Conservation (phyloP, 495 filamentous ascomycete species). For the Lasiosphaeria ovina region DNA sequence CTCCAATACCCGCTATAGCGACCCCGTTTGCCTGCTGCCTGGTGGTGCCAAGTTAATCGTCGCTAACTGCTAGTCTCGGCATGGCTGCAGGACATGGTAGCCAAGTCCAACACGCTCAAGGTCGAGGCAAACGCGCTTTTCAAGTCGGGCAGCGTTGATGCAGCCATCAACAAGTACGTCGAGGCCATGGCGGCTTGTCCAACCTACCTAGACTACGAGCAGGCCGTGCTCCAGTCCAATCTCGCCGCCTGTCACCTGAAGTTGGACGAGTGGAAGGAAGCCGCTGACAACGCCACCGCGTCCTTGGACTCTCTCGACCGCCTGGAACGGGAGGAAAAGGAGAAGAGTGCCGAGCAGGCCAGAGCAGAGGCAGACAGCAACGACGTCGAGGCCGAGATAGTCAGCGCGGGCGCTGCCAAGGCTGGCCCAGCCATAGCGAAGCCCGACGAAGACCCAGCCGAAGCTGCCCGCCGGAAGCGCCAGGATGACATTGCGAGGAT, state of each 20-base stretch:
- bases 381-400: conserved; percentile 57
- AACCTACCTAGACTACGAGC: conserved; percentile 84
- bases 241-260: conserved; percentile 89
- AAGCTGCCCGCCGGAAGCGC: conserved; percentile 33
- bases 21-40: background rate
- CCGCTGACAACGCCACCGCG: conserved; percentile 67
- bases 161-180: conserved; percentile 88
- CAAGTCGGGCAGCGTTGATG: conserved; percentile 65
- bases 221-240: conserved; percentile 84
- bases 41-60: background rate
- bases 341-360: conserved; percentile 3
- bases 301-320: conserved; percentile 71
- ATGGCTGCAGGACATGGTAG: conserved; percentile 57
- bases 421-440: conserved; percentile 36
- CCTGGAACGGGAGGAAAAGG: conserved; percentile 38
- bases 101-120: conserved; percentile 74
- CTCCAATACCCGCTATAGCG: no score
- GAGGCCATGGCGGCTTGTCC: conserved; percentile 79
- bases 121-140: conserved; percentile 76
- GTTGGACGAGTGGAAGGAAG: conserved; percentile 81
- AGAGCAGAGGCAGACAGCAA: conserved; percentile 51
- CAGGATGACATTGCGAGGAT: conserved; percentile 71
- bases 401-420: conserved; percentile 51
- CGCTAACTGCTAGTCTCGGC: conserved; percentile 2
- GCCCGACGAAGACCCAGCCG: conserved; percentile 37